Percentiles rank a stretch among this genome's conserved stretches.
phyloP scores from a whole-genome alignment of 129 eudicot species.

The Centella asiatica region DNA sequence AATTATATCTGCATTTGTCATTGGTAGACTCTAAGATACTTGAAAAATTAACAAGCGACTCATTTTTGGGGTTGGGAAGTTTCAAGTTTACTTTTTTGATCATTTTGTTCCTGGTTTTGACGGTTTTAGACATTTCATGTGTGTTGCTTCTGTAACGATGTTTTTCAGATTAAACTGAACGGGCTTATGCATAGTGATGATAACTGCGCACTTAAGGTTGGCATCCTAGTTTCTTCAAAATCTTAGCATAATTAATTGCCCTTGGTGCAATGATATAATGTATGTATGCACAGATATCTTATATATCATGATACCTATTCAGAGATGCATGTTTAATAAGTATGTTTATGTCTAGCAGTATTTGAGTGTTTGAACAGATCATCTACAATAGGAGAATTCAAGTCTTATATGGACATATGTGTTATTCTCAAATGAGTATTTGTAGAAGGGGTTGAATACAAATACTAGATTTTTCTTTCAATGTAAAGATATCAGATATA shows the following conservation, averaged over 20 bases:
- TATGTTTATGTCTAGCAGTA: neutral
- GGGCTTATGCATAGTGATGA: slow-evolving; percentile 91
- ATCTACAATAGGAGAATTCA: neutral
- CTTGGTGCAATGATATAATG: neutral
- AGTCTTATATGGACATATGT: neutral
- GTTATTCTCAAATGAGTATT: too few relatives aligned
- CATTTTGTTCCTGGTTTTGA: neutral
- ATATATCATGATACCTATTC: neutral
- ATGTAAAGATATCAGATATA: too few relatives aligned
- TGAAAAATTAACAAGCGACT: too few relatives aligned
- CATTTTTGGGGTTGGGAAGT: too few relatives aligned
- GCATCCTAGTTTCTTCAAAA: slow-evolving; percentile 1
- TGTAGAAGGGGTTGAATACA: too few relatives aligned
- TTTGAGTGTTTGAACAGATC: neutral
- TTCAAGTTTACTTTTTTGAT: too few relatives aligned
- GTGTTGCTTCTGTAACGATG: slow-evolving; percentile 1
- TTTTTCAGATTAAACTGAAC: slow-evolving; percentile 65
- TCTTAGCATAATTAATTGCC: neutral
- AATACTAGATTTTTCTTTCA: too few relatives aligned
- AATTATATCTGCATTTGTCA: neutral
- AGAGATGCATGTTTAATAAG: too few relatives aligned
- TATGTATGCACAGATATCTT: neutral
- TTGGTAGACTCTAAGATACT: neutral
- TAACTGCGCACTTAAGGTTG: slow-evolving; percentile 89
- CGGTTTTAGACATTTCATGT: neutral